phyloP scores from a whole-genome alignment of 2,329 filamentous ascomycete genomes.

The Pyrenochaeta sp. region DNA sequence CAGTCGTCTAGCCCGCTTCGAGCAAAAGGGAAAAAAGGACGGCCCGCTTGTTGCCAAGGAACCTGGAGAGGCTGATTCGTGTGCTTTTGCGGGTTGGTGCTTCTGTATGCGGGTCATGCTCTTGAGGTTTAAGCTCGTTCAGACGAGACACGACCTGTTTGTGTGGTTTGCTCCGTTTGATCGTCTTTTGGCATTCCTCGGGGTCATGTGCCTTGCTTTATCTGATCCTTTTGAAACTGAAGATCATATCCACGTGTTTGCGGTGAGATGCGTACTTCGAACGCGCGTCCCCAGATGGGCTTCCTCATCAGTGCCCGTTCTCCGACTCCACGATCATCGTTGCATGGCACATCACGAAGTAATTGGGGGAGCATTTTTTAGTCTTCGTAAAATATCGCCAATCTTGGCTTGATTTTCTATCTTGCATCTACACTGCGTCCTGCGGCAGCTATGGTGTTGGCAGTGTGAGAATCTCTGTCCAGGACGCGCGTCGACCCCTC shows the following conservation, averaged over 20 bases:
- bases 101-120: background rate
- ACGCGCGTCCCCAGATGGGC: constrained; percentile 18
- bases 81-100: background rate
- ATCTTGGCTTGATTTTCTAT: constrained; percentile 25
- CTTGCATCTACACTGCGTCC: constrained; percentile 15
- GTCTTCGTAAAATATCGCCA: constrained; percentile 19
- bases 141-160: background rate
- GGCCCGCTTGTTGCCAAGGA: constrained; percentile 7
- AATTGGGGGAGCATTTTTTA: constrained; percentile 1
- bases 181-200: no score
- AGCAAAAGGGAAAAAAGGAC: constrained; percentile 3
- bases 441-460: constrained; percentile 11
- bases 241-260: constrained; percentile 1
- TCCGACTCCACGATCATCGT: constrained; percentile 1
- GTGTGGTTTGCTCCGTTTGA: background rate
- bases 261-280: constrained; percentile 5
- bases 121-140: no score
- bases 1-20: background rate
- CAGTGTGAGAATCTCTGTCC: background rate
- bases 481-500: constrained; percentile 33
- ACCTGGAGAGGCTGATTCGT: constrained; percentile 3
- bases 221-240: background rate
- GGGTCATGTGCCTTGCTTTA: background rate
- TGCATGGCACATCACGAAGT: constrained; percentile 2
- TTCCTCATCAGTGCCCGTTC: background rate